Base-by-base conservation (phyloP, 1,139 yeast genomes). In the Magnusiomyces fungicola region DNA sequence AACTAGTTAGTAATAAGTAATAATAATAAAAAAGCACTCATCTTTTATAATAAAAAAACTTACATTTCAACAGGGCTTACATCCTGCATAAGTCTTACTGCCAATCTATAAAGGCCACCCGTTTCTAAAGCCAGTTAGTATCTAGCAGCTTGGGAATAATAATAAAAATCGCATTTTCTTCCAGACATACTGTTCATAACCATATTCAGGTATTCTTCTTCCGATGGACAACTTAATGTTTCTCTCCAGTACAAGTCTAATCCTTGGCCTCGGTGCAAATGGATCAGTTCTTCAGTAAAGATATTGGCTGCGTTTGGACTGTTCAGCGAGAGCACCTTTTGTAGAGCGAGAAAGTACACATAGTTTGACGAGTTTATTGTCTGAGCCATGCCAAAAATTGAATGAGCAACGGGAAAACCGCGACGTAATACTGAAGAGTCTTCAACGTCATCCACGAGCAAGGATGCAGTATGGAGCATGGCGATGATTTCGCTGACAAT, bases 161-260 rank as follows among this genome's bases (percentile, higher is more conserved):
- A 27, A 7, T 7, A 27, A 27, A 27, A 27, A 27, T 34, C 39
- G 14, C 19, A 7, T 19, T 14, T 34, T 18, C 12, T 7, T 27
- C n/a, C 10, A 19, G 9, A 52, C 66, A 3, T 55, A 62, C 66
- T 89, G 62, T 87, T 80, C 74, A 78, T 78, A 18, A 85, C 95
- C 97, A 90, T 90, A 43, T 73, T 72, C 38, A 81, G 65, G 61
- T 90, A 89, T 58, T 86, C 83, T 4, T 71, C 71, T 54, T 83
- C 84, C 1, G 73, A 68, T 0, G 97, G 97, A 40, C 88, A 73
- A 0, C 66, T 65, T 25, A 75, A 59, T 19, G 72, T 68, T 55
- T 89, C 96, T 55, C 97, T 71, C 96, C 97, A 89, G 64, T 81
- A 83, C 22, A 89, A 74, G 58, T 89, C 97, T 52, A 83, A 68